These are phyloP conservation scores for Aspergillus sp. DNA, from an alignment of 2,329 filamentous ascomycete genomes.

Conservation along the genomic window DNA sequence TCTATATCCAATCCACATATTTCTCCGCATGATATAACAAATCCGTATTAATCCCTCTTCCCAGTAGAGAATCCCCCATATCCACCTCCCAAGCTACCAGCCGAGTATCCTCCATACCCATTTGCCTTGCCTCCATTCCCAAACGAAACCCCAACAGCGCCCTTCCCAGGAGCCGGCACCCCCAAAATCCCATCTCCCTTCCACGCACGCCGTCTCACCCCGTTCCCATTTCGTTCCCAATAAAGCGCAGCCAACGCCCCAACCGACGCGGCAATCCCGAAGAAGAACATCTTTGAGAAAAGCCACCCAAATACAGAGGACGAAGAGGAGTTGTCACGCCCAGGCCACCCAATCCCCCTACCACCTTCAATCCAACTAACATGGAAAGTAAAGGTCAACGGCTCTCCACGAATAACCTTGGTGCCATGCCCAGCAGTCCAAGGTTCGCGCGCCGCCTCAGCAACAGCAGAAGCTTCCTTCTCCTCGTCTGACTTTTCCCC, in stretches of 20 bases:
- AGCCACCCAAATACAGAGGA: conserved; percentile 16
- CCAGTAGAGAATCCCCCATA: conserved; percentile 40
- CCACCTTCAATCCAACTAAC: conserved; percentile 68
- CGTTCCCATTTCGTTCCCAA: conserved; percentile 34
- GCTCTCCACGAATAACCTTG: conserved; percentile 83
- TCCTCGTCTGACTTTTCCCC: conserved; percentile 20
- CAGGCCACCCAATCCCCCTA: conserved; percentile 36
- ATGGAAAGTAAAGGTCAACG: conserved; percentile 73
- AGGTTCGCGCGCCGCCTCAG: conserved; percentile 45
- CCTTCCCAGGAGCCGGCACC: conserved; percentile 44
- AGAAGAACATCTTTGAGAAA: conserved; percentile 35
- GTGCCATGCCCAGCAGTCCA: conserved; percentile 52
- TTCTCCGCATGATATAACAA: not conserved
- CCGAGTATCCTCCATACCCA: conserved; percentile 57
- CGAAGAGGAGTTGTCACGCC: conserved; percentile 7
- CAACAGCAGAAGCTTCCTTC: conserved; percentile 46
- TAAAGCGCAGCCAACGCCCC: conserved; percentile 38
- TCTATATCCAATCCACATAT: not conserved
- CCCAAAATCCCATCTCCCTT: conserved; percentile 50
- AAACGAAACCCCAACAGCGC: conserved; percentile 55
- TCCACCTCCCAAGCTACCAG: conserved; percentile 30
- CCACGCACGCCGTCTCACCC: conserved; percentile 28
- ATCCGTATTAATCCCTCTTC: conserved; percentile 41
- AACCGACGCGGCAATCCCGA: conserved; percentile 35
- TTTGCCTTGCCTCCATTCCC: conserved; percentile 53